Evolutionary conservation across 2,329 filamentous ascomycete genomes (phyloP).

Genomic region (Pyrenophora seminiperda): DNA sequence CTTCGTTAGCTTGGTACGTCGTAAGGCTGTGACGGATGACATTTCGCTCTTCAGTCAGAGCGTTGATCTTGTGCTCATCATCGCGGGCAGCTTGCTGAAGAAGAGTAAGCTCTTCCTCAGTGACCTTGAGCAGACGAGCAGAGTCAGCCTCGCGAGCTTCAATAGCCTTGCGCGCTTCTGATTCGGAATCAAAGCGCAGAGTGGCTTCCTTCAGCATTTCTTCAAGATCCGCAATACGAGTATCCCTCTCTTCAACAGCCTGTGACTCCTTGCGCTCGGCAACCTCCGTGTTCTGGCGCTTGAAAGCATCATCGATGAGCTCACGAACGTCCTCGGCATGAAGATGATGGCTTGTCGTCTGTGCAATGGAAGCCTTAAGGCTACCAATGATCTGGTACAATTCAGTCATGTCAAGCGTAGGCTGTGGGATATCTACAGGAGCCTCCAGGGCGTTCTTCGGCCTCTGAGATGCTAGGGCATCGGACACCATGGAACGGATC

Average conservation of each 20-base stretch:
- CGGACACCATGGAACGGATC: constrained; percentile 43
- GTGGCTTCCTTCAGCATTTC: constrained; percentile 43
- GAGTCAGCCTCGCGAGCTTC: constrained; percentile 54
- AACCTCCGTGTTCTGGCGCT: constrained; percentile 40
- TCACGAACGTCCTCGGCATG: constrained; percentile 52
- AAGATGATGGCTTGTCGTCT: constrained; percentile 52
- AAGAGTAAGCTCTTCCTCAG: constrained; percentile 56
- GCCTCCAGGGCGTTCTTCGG: constrained; percentile 36
- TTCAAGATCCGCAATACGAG: constrained; percentile 44
- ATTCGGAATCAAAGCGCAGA: constrained; percentile 47
- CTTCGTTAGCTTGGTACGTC: constrained; percentile 42
- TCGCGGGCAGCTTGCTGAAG: constrained; percentile 52
- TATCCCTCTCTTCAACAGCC: constrained; percentile 40
- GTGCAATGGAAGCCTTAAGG: constrained; percentile 55
- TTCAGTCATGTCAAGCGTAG: constrained; percentile 48
- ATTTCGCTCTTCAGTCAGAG: constrained; percentile 51
- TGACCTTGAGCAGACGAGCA: constrained; percentile 53
- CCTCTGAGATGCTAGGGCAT: constrained; percentile 42
- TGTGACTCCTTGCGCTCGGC: constrained; percentile 38
- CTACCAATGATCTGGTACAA: constrained; percentile 55
- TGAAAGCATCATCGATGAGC: constrained; percentile 46
- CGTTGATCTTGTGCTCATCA: constrained; percentile 50
- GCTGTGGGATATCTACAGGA: constrained; percentile 43
- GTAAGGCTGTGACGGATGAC: constrained; percentile 48
- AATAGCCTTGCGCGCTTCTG: constrained; percentile 49